Base-by-base conservation (phyloP, 2,329 filamentous ascomycete species). In the Rutstroemia sp. region DNA sequence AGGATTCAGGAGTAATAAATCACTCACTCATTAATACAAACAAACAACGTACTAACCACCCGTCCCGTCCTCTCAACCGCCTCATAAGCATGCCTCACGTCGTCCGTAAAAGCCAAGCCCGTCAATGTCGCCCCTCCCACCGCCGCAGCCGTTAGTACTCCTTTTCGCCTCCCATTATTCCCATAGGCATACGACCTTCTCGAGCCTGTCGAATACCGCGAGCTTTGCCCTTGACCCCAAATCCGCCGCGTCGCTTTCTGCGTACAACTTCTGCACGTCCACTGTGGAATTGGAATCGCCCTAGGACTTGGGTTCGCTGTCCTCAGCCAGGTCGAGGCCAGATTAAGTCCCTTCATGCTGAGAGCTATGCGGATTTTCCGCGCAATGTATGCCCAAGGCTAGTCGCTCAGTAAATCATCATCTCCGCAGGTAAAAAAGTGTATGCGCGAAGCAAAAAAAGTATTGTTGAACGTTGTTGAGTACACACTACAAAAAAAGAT, bases 21-120 rank as follows among this genome's bases (percentile, higher is more conserved):
- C n/a, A 75, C 79, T 66, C 77, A 95, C 90, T 96, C 92, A 68
- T 92, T 92, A 62, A 97, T 94, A 73, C 88, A 92, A 57, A 95
- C 76, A 14, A 82, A 82, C 65, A 97, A 72, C 27, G 88, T 83
- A 25, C 80, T 77, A 10, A 85, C 84, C 21, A 97, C 92, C 60
- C 92, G 81, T 8, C 88, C 87, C 37, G 88, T 87, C 62, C 92
- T 81, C 73, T 90, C 85, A 2, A 81, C 81, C 10, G 89, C 88
- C 52, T 86, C 82, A 69, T 89, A 92, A 37, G 80, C 79, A 74
- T 89, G 85, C 71, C 86, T 88, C 62, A 90, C 83, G 63, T 95
- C 85, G 69, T 86, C 82, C 27, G 77, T 76, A 59, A 85, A 83
- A 21, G 79, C 78, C 27, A 82, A 65, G 21, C 62, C 62, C 10